Evolutionary conservation across 2,329 filamentous ascomycete species (phyloP), one percentile per base, ranked within the genome.

Genomic region (Lasiodiplodia hormozganensis): DNA sequence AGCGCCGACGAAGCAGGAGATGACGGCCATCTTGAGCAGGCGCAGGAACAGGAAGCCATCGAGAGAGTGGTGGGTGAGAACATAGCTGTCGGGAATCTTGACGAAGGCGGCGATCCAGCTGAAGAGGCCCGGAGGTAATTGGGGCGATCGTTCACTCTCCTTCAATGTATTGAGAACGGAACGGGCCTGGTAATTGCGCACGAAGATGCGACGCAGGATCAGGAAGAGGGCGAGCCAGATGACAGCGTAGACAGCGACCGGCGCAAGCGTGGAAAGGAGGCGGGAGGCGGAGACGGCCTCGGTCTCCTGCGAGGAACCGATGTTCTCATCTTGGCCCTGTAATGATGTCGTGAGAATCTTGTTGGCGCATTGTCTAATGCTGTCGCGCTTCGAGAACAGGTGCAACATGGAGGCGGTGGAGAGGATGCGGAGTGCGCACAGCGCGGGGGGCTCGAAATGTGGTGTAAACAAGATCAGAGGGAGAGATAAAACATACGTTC

Each of bases 1-100:
- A 67, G 90, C 88, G 34, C 90, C 83, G 66, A 96, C 90, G 34
- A 65, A 66, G 47, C 62, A 69, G 43, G 51, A 23, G 40, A 69
- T 66, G 38, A 69, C 54, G 11, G 38, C 62, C 68, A 69, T 65
- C 76, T 94, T 93, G 71, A 98, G 82, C 76, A 95, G 97, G 43
- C 95, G 93, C 34, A 98, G 85, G 78, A 96, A 93, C 64, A 98
- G 89, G 79, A 95, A 98, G 38, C 92, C 92, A 78, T 99, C 95
- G 71, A 99, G 87, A 0, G 94, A 96, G 77, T 95, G 93, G 82
- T 97, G 93, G 75, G 96, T 92, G 25, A 98, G 87, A 31, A 94
- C 88, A 75, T 92, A 93, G 51, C 89, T 89, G 77, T 98, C 94
- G 3, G 86, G 84, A 23, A 89, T 79, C 53, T 82, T 81, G 65